Evolutionary conservation across 2,329 filamentous ascomycete genomes (phyloP).

Genomic region (Colletotrichum lentis): DNA sequence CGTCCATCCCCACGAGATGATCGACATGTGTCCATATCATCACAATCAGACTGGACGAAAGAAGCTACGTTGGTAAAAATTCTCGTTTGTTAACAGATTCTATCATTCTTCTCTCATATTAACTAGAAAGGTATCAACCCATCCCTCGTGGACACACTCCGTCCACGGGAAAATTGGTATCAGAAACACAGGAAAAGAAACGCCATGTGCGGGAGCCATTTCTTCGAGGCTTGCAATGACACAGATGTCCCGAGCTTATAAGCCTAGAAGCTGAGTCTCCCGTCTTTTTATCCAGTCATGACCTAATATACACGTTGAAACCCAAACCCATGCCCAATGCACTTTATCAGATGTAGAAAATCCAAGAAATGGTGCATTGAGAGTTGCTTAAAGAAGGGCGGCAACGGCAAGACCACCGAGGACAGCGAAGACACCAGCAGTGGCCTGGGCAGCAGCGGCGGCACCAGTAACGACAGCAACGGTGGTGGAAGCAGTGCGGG

Average conservation of each 20-base stretch:
- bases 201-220: slow-evolving; percentile 34
- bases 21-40: slow-evolving; percentile 28
- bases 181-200: slow-evolving; percentile 30
- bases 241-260: not conserved
- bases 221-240: slow-evolving; percentile 11
- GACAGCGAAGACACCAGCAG: slow-evolving; percentile 37
- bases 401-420: slow-evolving; percentile 38
- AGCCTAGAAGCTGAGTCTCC: slow-evolving; percentile 30
- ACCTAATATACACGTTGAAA: slow-evolving; percentile 37
- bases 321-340: slow-evolving; percentile 30
- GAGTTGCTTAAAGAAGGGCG: slow-evolving; percentile 33
- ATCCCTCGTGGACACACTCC: slow-evolving; percentile 26
- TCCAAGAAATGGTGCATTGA: slow-evolving; percentile 33
- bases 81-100: slow-evolving; percentile 19
- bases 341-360: slow-evolving; percentile 33
- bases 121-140: slow-evolving; percentile 37
- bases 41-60: not conserved
- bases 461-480: slow-evolving; percentile 25
- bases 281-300: slow-evolving; percentile 38
- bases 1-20: slow-evolving; percentile 15
- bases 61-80: not conserved
- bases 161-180: slow-evolving; percentile 33
- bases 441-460: slow-evolving; percentile 32
- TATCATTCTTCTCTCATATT: slow-evolving; percentile 34
- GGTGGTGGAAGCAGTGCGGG: slow-evolving; percentile 22